Base-by-base conservation (phyloP, 257 asterid species). In the Przewalskia tangutica region DNA sequence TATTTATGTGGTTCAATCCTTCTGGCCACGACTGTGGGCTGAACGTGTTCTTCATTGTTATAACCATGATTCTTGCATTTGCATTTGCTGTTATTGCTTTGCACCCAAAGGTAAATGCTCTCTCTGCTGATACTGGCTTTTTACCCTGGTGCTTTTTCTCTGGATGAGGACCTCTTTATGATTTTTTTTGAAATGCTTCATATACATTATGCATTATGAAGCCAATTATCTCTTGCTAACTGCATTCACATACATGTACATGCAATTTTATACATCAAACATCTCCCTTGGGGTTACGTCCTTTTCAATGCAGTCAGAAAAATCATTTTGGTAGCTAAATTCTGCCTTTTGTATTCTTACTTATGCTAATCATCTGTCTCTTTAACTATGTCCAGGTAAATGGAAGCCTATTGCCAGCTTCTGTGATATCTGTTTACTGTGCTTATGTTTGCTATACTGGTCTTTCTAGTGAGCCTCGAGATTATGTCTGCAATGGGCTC, bases 1-100 rank as follows among this genome's bases (percentile, higher is more conserved):
- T 96, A 10, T 94, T 96, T 92, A 94, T 96, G 66, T 96, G 98
- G 98, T 96, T 94, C 95, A 94, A 96, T 89, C 99, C 99, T 42
- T 89, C 95, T 23, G 99, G 98, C 34, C 88, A 92, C 1, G 97
- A 94, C 82, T 94, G 98, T 84, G 95, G 98, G 70, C 97, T 96
- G 66, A 96, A 96, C 7, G 84, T 96, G 86, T 96, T 94, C 87
- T 96, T 96, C 95, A 91, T 96, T n/a, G 97, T 91, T 84, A 94
- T 84, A 89, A 96, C 97, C 84, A 27, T 27, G 32, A 27, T 27
- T 27, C 32, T 27, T 27, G 32, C 32, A 27, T 91, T 94, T 56
- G 87, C 81, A 81, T 96, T 96, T 66, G 97, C 95, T 71, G 80
- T 96, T 59, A 84, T 96, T 3, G 98, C 98, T 4, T 88, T 96